Percentiles rank a stretch among this genome's conserved stretches.
Evolutionary conservation across 352 stramenopile genomes (phyloP).

Genomic region (Blastocystis sp.): DNA sequence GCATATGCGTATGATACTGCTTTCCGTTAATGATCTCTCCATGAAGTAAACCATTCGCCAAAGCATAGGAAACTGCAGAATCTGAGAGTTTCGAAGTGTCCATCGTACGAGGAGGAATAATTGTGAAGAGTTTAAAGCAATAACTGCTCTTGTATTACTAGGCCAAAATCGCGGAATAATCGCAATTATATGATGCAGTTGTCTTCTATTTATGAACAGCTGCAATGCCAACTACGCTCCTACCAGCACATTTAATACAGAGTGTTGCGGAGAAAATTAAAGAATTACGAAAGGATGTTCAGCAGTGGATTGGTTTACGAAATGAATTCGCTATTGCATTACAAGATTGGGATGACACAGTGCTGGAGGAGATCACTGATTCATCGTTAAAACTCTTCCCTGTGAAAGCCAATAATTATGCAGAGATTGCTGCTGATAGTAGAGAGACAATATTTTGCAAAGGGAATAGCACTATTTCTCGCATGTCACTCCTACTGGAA

Average conservation of each 20-base stretch:
- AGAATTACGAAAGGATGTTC: not conserved
- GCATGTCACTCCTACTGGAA: not conserved
- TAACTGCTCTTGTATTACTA: no score
- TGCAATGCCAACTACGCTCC: no score
- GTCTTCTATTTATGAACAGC: not conserved
- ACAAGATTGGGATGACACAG: not conserved
- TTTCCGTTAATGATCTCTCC: slow-evolving; percentile 9
- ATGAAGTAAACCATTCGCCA: slow-evolving; percentile 56
- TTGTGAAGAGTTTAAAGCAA: no score
- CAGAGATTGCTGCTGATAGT: not conserved
- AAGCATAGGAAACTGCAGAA: slow-evolving; percentile 24
- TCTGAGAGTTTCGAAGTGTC: not conserved
- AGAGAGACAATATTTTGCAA: not conserved
- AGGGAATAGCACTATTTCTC: not conserved
- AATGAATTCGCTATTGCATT: not conserved
- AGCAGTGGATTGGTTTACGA: not conserved
- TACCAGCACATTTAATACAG: not conserved
- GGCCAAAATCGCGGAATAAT: not conserved
- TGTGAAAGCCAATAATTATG: not conserved
- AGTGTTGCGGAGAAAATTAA: not conserved
- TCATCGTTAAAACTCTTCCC: not conserved
- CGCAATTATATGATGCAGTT: not conserved
- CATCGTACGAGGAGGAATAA: not conserved
- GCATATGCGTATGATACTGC: slow-evolving; percentile 51
- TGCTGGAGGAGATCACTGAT: not conserved